Base-by-base conservation (phyloP, 2,329 filamentous ascomycete genomes). In the Diplocarpon rosae region DNA sequence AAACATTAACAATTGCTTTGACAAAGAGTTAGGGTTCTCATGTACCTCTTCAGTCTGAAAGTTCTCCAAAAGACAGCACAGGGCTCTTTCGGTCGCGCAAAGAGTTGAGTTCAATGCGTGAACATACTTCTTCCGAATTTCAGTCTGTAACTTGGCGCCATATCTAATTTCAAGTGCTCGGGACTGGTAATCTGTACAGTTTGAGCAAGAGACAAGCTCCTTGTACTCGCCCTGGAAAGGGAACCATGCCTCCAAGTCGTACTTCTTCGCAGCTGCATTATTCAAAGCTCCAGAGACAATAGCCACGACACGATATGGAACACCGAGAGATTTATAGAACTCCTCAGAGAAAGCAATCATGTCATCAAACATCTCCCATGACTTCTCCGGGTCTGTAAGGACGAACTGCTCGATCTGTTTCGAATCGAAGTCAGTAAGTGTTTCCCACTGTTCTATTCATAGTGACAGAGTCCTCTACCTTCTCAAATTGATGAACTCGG, bases 221-320 rank as follows among this genome's bases (percentile, higher is more conserved):
- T 96, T 96, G 75, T 96, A 98, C 67, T 96, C 92, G 58, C 84
- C 84, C 65, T 96, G 89, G 72, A 85, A 93, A 13, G 87, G 88
- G 65, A 94, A 95, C 86, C 88, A 94, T 2, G 92, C 90, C 65
- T 98, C 92, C 16, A 98, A 74, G 61, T 98, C 92, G 63, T 83
- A 89, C 68, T 98, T 98, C 75, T 95, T 95, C 24, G 86, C 72
- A 3, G 82, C 82, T 1, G 84, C 84, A 57, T 89, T 93, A 69
- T 94, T 95, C 59, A 98, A 69, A 0, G 92, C 92, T 4, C 90
- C 90, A n/a, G 87, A 95, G 46, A 96, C 92, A 53, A 98, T 98
- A 43, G 83, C 80, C 9, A 96, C 85, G 15, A 98, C 79, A 52
- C 85, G 86, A 68, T 95, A 95, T 1, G 92, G 89, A 34, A 98